Evolutionary conservation across 768 basidiomycete species (phyloP).

Genomic region (Dacryopinax primogenitus): DNA sequence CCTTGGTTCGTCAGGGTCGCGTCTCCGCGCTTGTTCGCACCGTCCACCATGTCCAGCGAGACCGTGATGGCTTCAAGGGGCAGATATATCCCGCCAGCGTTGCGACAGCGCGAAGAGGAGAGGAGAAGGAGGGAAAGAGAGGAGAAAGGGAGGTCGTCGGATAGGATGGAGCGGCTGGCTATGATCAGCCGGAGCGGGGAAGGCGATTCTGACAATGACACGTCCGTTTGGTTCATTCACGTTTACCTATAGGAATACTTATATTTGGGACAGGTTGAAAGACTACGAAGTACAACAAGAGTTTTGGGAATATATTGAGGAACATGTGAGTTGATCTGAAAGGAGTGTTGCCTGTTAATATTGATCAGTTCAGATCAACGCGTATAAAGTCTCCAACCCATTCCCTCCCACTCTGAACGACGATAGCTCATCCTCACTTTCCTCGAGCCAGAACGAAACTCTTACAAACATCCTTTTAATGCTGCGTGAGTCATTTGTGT

Average conservation of each 20-base stretch:
- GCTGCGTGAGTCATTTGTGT: neutral
- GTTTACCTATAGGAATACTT: neutral
- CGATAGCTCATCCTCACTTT: neutral
- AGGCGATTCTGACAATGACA: neutral
- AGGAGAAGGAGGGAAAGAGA: neutral
- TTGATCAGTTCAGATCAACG: neutral
- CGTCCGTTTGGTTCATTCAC: neutral
- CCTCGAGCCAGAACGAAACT: neutral
- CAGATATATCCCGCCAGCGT: neutral
- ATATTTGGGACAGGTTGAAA: neutral
- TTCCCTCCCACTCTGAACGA: neutral
- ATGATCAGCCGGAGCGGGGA: constrained; percentile 5
- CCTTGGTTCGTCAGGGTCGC: neutral
- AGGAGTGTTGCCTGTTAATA: neutral
- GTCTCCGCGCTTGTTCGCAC: neutral
- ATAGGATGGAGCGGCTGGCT: constrained; percentile 4
- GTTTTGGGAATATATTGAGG: neutral
- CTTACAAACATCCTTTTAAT: constrained; percentile 1
- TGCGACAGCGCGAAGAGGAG: neutral
- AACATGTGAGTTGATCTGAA: neutral
- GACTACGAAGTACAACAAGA: neutral
- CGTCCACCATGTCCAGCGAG: neutral
- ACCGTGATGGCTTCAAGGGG: neutral
- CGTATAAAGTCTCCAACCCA: neutral
- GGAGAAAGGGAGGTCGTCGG: neutral